Evolutionary conservation across 1,284 basidiomycete species (phyloP).

Genomic region (Cryptococcus neoformans): DNA sequence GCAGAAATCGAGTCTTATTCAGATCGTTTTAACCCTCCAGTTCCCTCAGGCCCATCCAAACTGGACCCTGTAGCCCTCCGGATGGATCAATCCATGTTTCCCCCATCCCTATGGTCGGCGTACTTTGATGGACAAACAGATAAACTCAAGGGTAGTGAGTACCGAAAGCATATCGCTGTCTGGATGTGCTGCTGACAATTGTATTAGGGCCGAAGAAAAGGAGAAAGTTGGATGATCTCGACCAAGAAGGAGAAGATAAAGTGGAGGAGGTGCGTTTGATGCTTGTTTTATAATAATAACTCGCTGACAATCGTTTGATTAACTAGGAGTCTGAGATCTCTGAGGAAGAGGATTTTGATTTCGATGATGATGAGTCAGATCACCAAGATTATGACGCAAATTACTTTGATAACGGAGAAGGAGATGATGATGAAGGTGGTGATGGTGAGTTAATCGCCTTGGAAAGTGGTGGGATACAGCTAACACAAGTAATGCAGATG

Average conservation of each 20-base stretch:
- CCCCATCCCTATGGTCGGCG: conserved; percentile 41
- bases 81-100: conserved; percentile 40
- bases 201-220: conserved; percentile 20
- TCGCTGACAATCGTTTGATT: neutral
- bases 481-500: neutral
- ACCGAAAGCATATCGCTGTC: too few species aligned
- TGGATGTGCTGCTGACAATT: neutral
- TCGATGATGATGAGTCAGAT: conserved; percentile 46
- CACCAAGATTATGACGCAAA: conserved; percentile 50
- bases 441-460: conserved; percentile 27
- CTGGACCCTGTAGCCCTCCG: conserved; percentile 29
- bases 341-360: conserved; percentile 42
- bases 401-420: conserved; percentile 51
- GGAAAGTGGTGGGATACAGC: neutral
- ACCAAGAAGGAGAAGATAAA: conserved; percentile 20
- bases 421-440: conserved; percentile 44
- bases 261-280: conserved; percentile 20
- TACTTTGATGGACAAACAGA: conserved; percentile 37
- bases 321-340: conserved; percentile 23
- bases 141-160: conserved; percentile 8
- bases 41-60: conserved; percentile 8
- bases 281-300: neutral
- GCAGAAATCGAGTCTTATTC: conserved; percentile 48
- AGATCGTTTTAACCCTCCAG: conserved; percentile 28
- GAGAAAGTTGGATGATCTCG: conserved; percentile 22